Evolutionary conservation across 768 basidiomycete genomes (phyloP).

Genomic region (Cystofilobasidium bisporidii): DNA sequence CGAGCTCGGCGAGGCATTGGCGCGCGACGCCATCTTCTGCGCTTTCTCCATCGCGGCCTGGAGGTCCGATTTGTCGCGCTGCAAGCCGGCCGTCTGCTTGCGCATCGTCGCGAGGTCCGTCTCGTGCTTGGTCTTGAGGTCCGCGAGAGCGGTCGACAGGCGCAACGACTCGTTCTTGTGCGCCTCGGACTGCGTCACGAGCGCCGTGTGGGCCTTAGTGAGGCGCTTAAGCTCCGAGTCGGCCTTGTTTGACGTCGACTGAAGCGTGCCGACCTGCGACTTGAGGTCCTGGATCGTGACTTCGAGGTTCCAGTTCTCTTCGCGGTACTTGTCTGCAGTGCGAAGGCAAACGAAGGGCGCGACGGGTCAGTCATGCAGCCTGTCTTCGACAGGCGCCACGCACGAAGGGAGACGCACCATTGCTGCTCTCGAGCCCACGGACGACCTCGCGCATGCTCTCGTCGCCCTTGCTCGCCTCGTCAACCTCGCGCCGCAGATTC

Average conservation of each 20-base stretch:
- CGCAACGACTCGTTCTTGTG: conserved; percentile 80
- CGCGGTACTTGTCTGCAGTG: conserved; percentile 78
- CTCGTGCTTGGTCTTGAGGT: conserved; percentile 82
- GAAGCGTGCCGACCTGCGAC: conserved; percentile 56
- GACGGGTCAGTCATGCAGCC: too few relatives aligned
- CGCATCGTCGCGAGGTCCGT: conserved; percentile 86
- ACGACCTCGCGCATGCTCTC: conserved; percentile 56
- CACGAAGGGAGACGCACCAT: conserved; percentile 63
- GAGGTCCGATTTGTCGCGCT: conserved; percentile 85
- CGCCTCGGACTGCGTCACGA: conserved; percentile 67
- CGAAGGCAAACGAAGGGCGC: too few relatives aligned
- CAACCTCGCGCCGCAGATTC: conserved; percentile 69
- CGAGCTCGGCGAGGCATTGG: neutral
- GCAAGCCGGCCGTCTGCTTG: conserved; percentile 73
- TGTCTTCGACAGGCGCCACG: too few relatives aligned
- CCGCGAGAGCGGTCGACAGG: conserved; percentile 53
- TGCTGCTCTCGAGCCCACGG: conserved; percentile 67
- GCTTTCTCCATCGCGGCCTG: conserved; percentile 67
- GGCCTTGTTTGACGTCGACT: conserved; percentile 56
- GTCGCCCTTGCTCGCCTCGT: conserved; percentile 37
- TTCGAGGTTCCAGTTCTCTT: conserved; percentile 98
- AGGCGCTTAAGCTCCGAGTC: conserved; percentile 77
- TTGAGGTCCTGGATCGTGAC: conserved; percentile 81
- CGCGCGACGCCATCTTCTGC: conserved; percentile 41
- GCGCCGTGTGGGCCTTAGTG: conserved; percentile 58